Conservation (phyloP, 805 yeast genomes). For the Hanseniaspora hatyaiensis region DNA sequence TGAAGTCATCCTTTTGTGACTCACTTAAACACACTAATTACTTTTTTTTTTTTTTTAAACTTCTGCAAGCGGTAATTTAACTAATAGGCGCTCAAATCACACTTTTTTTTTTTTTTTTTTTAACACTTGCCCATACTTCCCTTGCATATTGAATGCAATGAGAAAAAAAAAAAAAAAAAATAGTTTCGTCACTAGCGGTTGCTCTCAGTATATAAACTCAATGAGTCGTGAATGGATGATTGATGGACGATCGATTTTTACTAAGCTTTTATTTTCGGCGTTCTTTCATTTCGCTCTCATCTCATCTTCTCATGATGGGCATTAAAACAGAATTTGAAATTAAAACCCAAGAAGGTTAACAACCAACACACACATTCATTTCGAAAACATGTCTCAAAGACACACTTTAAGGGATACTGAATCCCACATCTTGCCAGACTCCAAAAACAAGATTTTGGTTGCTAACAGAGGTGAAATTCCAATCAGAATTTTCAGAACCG, state of each 20-base stretch:
- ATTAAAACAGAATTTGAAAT: not conserved
- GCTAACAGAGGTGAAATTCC: constrained; percentile 83
- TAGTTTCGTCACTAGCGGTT: too few relatives aligned
- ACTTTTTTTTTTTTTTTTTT: not conserved
- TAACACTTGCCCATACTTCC: too few relatives aligned
- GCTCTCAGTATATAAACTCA: too few relatives aligned
- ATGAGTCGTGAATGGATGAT: too few relatives aligned
- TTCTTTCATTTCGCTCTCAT: too few relatives aligned
- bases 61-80: too few relatives aligned
- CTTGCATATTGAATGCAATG: too few relatives aligned
- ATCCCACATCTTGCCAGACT: constrained; percentile 32
- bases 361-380: not conserved
- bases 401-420: constrained; percentile 21
- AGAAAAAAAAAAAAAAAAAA: not conserved
- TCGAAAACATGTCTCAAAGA: constrained; percentile 6
- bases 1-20: constrained; percentile 17
- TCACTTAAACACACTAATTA: not conserved
- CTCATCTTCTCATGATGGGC: not conserved
- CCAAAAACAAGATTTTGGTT: constrained; percentile 50
- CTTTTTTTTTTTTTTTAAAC: not conserved
- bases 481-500: constrained; percentile 84
- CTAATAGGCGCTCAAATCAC: not conserved
- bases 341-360: not conserved
- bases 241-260: too few relatives aligned
- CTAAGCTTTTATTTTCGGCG: too few relatives aligned